Evolutionary conservation across 2,329 filamentous ascomycete species (phyloP).

Genomic region (Elsinoe necatrix): DNA sequence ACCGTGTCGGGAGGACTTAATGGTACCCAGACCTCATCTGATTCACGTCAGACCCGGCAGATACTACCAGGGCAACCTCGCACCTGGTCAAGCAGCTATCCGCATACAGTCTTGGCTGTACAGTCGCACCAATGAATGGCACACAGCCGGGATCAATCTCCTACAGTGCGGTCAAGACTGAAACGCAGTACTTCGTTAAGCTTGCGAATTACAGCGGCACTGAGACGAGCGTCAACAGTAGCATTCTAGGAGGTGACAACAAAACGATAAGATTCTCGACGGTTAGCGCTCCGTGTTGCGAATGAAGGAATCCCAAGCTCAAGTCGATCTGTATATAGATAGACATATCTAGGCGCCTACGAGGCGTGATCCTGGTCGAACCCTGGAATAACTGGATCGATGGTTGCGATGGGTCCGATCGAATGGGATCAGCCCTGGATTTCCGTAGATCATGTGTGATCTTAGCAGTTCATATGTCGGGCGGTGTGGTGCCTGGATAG

Average conservation of each 20-base stretch:
- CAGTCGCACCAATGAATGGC: background rate
- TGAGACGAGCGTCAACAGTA: constrained; percentile 1
- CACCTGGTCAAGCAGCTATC: constrained; percentile 19
- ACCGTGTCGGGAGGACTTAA: constrained; percentile 19
- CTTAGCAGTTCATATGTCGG: too few species aligned
- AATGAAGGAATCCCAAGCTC: too few species aligned
- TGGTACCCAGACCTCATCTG: constrained; percentile 31
- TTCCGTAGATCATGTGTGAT: too few species aligned
- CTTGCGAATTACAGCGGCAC: constrained; percentile 8
- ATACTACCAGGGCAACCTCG: constrained; percentile 21
- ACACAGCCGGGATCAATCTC: background rate
- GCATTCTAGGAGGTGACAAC: background rate
- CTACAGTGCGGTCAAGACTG: background rate
- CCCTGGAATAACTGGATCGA: too few species aligned
- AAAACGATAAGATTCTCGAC: background rate
- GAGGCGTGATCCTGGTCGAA: too few species aligned
- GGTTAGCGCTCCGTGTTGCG: constrained; percentile 6
- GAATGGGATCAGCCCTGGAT: too few species aligned
- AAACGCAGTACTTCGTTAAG: background rate
- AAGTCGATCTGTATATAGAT: too few species aligned
- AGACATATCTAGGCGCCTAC: too few species aligned
- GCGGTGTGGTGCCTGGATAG: too few species aligned
- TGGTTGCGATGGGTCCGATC: too few species aligned
- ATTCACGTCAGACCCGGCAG: constrained; percentile 29
- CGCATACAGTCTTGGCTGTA: background rate